A percentile compares a stretch with the other conserved stretches of the same genome.
Evolutionary conservation across 371 early-diverging fungal species (phyloP).

Genomic region (Mucor irregularis): DNA sequence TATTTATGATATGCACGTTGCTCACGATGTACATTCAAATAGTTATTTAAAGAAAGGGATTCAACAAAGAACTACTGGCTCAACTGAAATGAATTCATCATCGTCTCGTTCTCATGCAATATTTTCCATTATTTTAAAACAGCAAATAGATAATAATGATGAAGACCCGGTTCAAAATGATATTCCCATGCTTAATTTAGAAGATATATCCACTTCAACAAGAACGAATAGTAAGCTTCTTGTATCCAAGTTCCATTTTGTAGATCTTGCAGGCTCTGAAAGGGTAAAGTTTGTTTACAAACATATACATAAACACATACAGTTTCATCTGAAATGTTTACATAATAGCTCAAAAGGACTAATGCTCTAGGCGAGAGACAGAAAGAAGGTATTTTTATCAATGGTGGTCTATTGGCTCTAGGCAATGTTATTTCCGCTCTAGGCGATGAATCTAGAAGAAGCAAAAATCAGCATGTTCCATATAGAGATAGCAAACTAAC

Average conservation of each 20-base stretch:
- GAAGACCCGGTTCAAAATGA: neutral
- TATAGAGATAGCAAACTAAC: conserved; percentile 95
- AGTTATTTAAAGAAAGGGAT: conserved; percentile 70
- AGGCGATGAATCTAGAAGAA: conserved; percentile 70
- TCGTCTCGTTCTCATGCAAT: conserved; percentile 98
- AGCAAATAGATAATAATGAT: conserved; percentile 34
- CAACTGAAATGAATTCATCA: conserved; percentile 94
- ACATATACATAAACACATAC: neutral
- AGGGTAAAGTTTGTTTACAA: conserved; percentile 52
- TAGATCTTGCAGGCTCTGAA: conserved; percentile 56
- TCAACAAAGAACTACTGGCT: conserved; percentile 84
- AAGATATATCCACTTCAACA: too few species aligned
- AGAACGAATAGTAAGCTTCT: too few species aligned
- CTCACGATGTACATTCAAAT: too few species aligned
- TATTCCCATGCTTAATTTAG: too few species aligned
- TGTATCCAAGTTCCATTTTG: conserved; percentile 37
- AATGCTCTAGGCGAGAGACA: conserved; percentile 87
- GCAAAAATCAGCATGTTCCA: conserved; percentile 70
- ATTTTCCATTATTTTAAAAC: conserved; percentile 82
- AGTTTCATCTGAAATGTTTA: neutral
- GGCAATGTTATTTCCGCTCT: conserved; percentile 98
- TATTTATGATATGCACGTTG: too few species aligned
- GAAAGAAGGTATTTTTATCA: conserved; percentile 96
- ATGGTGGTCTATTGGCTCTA: conserved; percentile 92
- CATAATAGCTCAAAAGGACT: conserved; percentile 78